phyloP scores from a whole-genome alignment of 495 filamentous ascomycete genomes.

The Evansstolkia leycettana region DNA sequence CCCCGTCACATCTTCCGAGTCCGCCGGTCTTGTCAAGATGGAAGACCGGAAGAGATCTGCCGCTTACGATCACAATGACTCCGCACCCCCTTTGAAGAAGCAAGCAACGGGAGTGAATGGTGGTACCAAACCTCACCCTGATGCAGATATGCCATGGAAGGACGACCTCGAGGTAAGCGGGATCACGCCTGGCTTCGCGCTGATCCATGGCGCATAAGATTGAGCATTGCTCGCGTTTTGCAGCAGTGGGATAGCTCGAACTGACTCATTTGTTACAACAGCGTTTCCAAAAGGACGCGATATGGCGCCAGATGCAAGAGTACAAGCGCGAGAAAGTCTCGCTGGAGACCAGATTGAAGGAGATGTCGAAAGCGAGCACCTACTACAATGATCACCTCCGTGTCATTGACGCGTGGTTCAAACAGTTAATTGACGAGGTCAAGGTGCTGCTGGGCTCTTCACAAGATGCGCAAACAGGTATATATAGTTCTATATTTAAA shows the following conservation, averaged over 20 bases:
- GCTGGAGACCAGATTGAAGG: constrained; percentile 62
- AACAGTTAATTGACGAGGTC: constrained; percentile 83
- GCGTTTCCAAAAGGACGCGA: constrained; percentile 96
- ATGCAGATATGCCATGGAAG: constrained; percentile 69
- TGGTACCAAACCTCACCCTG: constrained; percentile 55
- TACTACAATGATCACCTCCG: constrained; percentile 89
- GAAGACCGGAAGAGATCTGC: constrained; percentile 93
- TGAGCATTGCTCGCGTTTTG: too few relatives aligned
- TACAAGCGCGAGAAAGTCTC: constrained; percentile 80
- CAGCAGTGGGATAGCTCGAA: too few relatives aligned
- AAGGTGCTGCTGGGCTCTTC: constrained; percentile 49
- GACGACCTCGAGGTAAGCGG: constrained; percentile 80
- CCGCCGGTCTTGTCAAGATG: constrained; percentile 79
- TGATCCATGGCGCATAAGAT: too few relatives aligned
- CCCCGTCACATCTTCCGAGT: constrained; percentile 55
- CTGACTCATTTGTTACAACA: constrained; percentile 20
- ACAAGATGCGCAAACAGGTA: constrained; percentile 44
- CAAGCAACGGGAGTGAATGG: constrained; percentile 68
- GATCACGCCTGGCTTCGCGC: background rate
- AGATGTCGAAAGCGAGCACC: constrained; percentile 58
- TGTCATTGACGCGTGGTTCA: constrained; percentile 81
- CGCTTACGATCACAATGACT: constrained; percentile 57
- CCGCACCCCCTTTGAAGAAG: constrained; percentile 74
- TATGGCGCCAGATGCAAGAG: constrained; percentile 93
- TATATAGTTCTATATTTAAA: constrained; percentile 5